Evolutionary conservation across 2,329 filamentous ascomycete genomes (phyloP).

Genomic region (Neofusicoccum parvum): DNA sequence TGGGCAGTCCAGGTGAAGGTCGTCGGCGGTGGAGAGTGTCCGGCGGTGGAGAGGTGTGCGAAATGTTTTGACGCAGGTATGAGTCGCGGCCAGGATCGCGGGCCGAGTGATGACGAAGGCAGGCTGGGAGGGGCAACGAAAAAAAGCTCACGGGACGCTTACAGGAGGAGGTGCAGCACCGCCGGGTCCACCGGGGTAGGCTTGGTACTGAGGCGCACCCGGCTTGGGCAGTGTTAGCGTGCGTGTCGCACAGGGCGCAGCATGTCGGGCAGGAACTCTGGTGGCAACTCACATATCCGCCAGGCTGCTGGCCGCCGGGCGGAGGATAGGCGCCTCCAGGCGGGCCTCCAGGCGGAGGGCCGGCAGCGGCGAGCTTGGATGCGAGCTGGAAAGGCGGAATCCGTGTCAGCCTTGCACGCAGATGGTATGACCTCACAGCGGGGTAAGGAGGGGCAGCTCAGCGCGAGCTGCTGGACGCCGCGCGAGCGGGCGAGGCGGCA

Average conservation of each 20-base stretch:
- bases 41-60: not conserved
- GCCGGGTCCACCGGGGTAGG: constrained; percentile 51
- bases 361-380: constrained; percentile 50
- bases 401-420: constrained; percentile 30
- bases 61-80: constrained; percentile 1
- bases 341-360: constrained; percentile 35
- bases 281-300: constrained; percentile 56
- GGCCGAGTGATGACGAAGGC: constrained; percentile 21
- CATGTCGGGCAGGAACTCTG: constrained; percentile 16
- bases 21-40: not conserved
- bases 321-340: constrained; percentile 7
- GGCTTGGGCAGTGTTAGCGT: constrained; percentile 38
- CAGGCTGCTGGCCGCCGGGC: constrained; percentile 36
- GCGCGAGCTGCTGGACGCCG: not conserved
- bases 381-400: constrained; percentile 41
- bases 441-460: constrained; percentile 23
- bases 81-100: constrained; percentile 9
- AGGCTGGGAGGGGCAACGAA: constrained; percentile 14
- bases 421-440: constrained; percentile 20
- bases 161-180: constrained; percentile 33
- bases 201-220: constrained; percentile 57
- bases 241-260: constrained; percentile 26
- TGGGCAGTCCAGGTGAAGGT: not conserved
- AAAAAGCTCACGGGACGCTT: constrained; percentile 29
- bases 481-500: not conserved